A percentile compares a stretch with the other conserved stretches of the same genome.
phyloP scores from a whole-genome alignment of 2,329 filamentous ascomycete species.

The Drechslera avenae region DNA sequence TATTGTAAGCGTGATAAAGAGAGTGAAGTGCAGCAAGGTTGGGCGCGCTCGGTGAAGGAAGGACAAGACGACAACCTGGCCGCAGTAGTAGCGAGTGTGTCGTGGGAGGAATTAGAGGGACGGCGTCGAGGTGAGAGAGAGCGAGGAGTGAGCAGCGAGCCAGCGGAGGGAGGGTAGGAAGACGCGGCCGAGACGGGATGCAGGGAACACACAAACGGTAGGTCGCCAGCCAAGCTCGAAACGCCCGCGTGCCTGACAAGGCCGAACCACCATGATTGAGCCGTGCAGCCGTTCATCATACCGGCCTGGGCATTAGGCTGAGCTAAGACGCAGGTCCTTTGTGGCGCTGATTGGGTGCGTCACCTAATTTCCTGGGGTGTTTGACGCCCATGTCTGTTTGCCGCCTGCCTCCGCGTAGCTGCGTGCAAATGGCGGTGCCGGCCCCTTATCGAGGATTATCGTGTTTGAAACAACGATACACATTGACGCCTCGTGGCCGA shows the following conservation, averaged over 20 bases:
- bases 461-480: conserved; percentile 17
- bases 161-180: conserved; percentile 14
- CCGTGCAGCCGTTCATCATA: conserved; percentile 33
- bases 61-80: conserved; percentile 48
- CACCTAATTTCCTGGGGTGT: conserved; percentile 34
- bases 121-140: conserved; percentile 23
- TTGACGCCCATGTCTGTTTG: conserved; percentile 31
- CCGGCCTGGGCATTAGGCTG: conserved; percentile 25
- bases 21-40: conserved; percentile 44
- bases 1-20: conserved; percentile 32
- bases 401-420: conserved; percentile 17
- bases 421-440: conserved; percentile 17
- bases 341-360: conserved; percentile 30
- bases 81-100: conserved; percentile 31
- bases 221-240: conserved; percentile 23
- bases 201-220: conserved; percentile 27
- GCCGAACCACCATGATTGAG: conserved; percentile 6
- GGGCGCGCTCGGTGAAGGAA: conserved; percentile 46
- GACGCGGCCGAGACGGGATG: conserved; percentile 13
- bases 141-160: conserved; percentile 6
- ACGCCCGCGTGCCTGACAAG: conserved; percentile 29
- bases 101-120: conserved; percentile 23
- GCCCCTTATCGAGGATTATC: conserved; percentile 26
- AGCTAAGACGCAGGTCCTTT: conserved; percentile 34
- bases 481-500: not conserved